These are phyloP conservation scores for Stentor coeruleus DNA, from an alignment of 73 alveolate genomes.

Conservation along the genomic window DNA sequence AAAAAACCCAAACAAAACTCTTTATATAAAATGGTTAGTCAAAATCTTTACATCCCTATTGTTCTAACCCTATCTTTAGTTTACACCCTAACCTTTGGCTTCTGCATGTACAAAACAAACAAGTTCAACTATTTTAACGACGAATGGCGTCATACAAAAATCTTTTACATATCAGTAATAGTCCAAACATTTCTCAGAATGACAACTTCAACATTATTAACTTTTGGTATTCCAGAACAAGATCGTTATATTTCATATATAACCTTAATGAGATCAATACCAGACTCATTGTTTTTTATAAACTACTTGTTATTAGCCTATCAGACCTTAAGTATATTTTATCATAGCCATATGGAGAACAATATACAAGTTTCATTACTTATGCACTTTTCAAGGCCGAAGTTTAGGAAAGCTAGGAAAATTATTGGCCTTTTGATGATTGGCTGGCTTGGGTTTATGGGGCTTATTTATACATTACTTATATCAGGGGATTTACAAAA, in stretches of 20 bases:
- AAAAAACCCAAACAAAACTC: no score
- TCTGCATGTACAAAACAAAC: not conserved
- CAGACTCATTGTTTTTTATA: not conserved
- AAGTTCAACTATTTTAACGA: not conserved
- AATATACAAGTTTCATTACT: not conserved
- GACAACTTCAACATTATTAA: not conserved
- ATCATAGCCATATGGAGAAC: conserved; percentile 8
- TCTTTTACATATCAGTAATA: not conserved
- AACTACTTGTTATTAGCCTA: conserved; percentile 9
- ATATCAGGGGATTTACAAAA: not conserved
- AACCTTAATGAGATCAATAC: not conserved
- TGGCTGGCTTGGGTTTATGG: not conserved
- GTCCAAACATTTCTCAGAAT: conserved; percentile 6
- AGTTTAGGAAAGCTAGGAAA: not conserved
- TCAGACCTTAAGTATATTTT: not conserved
- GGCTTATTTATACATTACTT: not conserved
- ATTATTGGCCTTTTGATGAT: not conserved
- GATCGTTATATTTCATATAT: not conserved
- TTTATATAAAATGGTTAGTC: not conserved
- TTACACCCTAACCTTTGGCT: conserved; percentile 4
- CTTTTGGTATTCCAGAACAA: not conserved
- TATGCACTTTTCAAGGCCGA: conserved; percentile 15
- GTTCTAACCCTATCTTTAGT: not conserved
- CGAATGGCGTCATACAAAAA: conserved; percentile 17
- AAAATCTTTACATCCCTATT: not conserved